Evolutionary conservation across 306 rosid species (phyloP).

Genomic region (Prinsepia uniflora): DNA sequence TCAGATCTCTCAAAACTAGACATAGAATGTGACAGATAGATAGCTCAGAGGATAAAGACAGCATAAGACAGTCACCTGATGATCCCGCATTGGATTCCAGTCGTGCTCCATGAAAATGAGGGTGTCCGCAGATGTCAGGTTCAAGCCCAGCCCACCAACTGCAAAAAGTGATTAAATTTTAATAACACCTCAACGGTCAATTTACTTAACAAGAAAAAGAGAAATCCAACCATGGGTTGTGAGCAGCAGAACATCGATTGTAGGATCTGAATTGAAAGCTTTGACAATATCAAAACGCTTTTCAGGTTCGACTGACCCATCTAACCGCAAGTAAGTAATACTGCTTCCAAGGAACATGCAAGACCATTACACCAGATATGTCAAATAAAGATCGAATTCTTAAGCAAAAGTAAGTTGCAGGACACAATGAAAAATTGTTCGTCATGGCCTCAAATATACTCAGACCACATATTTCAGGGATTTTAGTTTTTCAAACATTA

Average conservation of each 20-base stretch:
- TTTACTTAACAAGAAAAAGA: background rate
- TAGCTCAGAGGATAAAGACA: constrained; percentile 3
- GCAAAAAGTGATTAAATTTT: constrained; percentile 29
- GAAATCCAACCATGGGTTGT: constrained; percentile 77
- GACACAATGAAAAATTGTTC: background rate
- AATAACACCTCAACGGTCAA: constrained; percentile 9
- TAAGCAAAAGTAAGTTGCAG: no score
- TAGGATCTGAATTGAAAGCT: constrained; percentile 96
- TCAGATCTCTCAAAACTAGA: background rate
- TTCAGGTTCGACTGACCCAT: constrained; percentile 85
- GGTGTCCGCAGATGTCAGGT: constrained; percentile 94
- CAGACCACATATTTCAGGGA: background rate
- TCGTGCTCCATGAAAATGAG: constrained; percentile 97
- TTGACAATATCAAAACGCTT: constrained; percentile 93
- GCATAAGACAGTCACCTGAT: constrained; percentile 53
- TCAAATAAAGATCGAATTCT: no score
- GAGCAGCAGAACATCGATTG: constrained; percentile 84
- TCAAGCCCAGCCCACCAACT: constrained; percentile 99
- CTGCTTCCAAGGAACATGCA: constrained; percentile 32
- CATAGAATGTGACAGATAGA: background rate
- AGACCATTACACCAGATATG: background rate
- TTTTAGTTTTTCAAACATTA: background rate
- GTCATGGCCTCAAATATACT: background rate
- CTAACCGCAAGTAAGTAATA: constrained; percentile 85
- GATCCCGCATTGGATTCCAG: constrained; percentile 99